Base-by-base conservation (phyloP, 208 protist genomes). In the Crithidia expoeki region DNA sequence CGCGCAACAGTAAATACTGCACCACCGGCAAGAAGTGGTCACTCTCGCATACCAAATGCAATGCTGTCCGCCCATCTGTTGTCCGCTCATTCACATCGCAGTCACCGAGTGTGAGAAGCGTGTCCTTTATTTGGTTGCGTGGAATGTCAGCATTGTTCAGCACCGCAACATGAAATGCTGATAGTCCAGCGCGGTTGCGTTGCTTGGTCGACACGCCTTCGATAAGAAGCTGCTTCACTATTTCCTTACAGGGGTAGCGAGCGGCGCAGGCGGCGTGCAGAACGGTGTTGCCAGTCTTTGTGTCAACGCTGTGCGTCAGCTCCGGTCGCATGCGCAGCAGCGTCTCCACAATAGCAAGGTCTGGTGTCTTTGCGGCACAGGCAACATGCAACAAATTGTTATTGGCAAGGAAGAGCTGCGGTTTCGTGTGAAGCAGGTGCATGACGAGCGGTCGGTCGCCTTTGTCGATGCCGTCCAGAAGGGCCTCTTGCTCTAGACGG, bases 181-280 rank as follows among this genome's bases (percentile, higher is more conserved):
- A 81, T 49, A 79, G 64, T 9, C 83, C 83, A 2, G 50, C 57
- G 6, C 40, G 10, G 38, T 83, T 89, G n/a, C 55, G 61, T n/a
- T 51, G 28, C 27, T 44, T 0, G 4, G 55, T 34, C 0, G 56
- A 32, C 0, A 65, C 68, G 0, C 76, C 76, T 27, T 44, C 1
- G 16, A 79, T 19, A 23, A 89, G 38, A 19, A 89, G 74, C 46
- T 52, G 30, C 50, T 69, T 67, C 33, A 89, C 59, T 19, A 81
- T 74, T 1, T 57, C 40, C 5, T 38, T 51, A 47, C 64, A 50
- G 5, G 80, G 76, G n/a, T 70, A 51, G 28, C 42, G 38, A 0
- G 75, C 71, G 12, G 32, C 68, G 52, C 83, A 89, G 38, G 76
- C 79, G 19, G 74, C 66, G 66, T 89, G 79, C 42, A 89, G 71